These are phyloP conservation scores for Aspergillus latus DNA, from an alignment of 2,329 filamentous ascomycete genomes.

Conservation along the genomic window DNA sequence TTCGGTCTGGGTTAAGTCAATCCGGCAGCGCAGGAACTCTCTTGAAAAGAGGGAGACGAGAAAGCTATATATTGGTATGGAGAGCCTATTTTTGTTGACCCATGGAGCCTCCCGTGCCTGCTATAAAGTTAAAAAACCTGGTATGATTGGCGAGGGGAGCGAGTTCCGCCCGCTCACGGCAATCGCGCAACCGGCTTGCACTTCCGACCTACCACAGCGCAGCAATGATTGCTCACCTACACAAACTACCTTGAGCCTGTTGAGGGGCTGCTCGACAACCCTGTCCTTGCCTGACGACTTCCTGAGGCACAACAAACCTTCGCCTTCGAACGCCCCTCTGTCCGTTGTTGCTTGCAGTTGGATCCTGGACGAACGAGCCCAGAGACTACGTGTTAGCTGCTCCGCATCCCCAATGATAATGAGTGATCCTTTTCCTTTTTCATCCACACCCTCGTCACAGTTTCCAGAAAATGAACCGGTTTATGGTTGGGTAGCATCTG, in stretches of 20 bases:
- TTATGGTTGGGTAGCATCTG: constrained; percentile 21
- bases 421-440: constrained; percentile 22
- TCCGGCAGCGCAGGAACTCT: not conserved
- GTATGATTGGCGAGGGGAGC: not conserved
- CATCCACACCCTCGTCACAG: constrained; percentile 19
- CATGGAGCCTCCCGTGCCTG: constrained; percentile 2
- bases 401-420: constrained; percentile 18
- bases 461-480: constrained; percentile 18
- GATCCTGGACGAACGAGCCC: not conserved
- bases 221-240: constrained; percentile 1
- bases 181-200: not conserved
- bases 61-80: not conserved
- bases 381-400: constrained; percentile 7
- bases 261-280: not conserved
- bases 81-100: not conserved
- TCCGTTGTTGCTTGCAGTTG: not conserved
- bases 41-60: not conserved
- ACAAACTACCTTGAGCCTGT: not conserved
- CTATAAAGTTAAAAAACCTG: not conserved
- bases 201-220: constrained; percentile 10
- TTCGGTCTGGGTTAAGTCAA: not conserved
- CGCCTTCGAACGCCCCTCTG: not conserved
- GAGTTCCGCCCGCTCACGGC: not conserved
- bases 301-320: not conserved
- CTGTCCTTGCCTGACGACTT: not conserved